Percentiles rank a stretch among this genome's conserved stretches.
These are phyloP conservation scores for Saturnispora silvae DNA, from an alignment of 805 yeast genomes.

Conservation along the genomic window DNA sequence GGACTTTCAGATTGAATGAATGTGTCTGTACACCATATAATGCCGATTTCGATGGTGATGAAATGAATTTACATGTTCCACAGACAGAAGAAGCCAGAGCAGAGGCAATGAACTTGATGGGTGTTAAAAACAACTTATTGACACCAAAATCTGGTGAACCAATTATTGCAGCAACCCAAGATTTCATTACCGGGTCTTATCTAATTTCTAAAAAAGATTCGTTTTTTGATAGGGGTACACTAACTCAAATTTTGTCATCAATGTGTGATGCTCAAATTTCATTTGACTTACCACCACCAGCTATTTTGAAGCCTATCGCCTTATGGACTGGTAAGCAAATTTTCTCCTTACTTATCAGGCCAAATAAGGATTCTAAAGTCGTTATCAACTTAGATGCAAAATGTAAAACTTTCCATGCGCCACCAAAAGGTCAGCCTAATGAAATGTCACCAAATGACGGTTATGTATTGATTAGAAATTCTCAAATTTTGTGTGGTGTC, in stretches of 20 bases:
- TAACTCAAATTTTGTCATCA: conserved; percentile 78
- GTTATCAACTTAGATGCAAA: conserved; percentile 89
- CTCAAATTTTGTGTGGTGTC: conserved; percentile 80
- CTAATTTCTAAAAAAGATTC: conserved; percentile 88
- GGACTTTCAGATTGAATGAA: conserved; percentile 92
- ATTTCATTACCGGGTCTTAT: conserved; percentile 94
- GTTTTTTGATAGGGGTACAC: conserved; percentile 78
- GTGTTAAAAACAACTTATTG: conserved; percentile 85
- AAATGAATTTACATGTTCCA: conserved; percentile 98
- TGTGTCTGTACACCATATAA: conserved; percentile 99
- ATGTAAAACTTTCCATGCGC: conserved; percentile 80
- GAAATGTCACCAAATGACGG: conserved; percentile 99
- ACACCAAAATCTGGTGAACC: conserved; percentile 99
- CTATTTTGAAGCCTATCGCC: conserved; percentile 77
- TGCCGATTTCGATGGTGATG: conserved; percentile 99
- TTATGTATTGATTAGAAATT: conserved; percentile 80
- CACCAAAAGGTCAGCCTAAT: conserved; percentile 56
- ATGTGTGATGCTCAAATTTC: conserved; percentile 89
- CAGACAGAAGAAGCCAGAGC: conserved; percentile 95
- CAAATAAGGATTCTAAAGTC: conserved; percentile 67
- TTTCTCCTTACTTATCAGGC: conserved; percentile 76
- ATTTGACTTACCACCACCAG: conserved; percentile 92
- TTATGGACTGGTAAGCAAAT: conserved; percentile 98
- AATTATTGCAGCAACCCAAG: conserved; percentile 98
- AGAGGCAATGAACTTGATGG: conserved; percentile 97